Conservation (phyloP, 2,329 filamentous ascomycete species). For the Aspergillus novofumigatus region DNA sequence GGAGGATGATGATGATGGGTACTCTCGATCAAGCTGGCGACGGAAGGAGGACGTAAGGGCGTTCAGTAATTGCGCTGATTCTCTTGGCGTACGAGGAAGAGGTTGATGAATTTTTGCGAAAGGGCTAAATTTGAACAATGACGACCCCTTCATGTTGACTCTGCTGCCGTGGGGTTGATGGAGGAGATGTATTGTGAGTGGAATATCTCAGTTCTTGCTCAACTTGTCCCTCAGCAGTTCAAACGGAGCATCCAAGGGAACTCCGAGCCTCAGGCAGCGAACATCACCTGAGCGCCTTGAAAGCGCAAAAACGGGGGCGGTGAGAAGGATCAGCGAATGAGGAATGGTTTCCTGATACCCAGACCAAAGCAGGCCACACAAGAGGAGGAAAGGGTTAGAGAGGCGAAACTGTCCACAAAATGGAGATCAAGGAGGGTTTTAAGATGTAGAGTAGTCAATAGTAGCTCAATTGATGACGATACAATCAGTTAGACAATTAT, state of each 20-base stretch:
- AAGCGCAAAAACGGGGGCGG: background rate
- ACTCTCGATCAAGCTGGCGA: conserved; percentile 57
- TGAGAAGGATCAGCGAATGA: background rate
- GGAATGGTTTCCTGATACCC: background rate
- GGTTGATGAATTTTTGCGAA: conserved; percentile 53
- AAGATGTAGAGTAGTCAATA: background rate
- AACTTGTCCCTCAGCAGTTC: background rate
- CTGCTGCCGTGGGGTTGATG: background rate
- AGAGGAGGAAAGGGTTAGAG: background rate
- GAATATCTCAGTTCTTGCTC: background rate
- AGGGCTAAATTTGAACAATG: conserved; percentile 44
- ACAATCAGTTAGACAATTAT: background rate
- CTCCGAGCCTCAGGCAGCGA: background rate
- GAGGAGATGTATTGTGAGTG: background rate
- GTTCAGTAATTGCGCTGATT: conserved; percentile 57
- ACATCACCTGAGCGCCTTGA: background rate
- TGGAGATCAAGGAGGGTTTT: background rate
- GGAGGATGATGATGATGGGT: conserved; percentile 40
- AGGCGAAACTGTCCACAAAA: background rate
- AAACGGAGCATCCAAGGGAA: background rate
- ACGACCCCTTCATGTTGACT: conserved; percentile 49
- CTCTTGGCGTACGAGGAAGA: conserved; percentile 50
- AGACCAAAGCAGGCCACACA: background rate
- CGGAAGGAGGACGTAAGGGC: conserved; percentile 62
- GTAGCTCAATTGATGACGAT: background rate